Evolutionary conservation across 2,329 filamentous ascomycete species (phyloP).

Genomic region (Endoconidiophora laricicola): DNA sequence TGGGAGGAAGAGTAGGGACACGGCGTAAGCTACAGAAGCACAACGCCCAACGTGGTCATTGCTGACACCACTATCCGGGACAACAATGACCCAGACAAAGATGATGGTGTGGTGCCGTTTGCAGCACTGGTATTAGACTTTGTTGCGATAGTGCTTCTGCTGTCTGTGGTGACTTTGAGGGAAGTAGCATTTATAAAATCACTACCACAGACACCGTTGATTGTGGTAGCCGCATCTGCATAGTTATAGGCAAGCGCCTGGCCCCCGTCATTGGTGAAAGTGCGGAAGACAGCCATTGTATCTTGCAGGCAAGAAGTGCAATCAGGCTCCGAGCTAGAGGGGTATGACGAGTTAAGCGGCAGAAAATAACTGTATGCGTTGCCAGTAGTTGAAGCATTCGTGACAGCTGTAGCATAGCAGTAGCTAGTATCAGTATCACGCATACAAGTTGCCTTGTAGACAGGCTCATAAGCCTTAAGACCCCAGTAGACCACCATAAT

Average conservation of each 20-base stretch:
- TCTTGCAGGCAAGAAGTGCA: constrained; percentile 63
- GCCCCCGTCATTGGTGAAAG: constrained; percentile 46
- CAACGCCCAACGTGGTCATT: background rate
- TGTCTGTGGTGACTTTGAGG: constrained; percentile 20
- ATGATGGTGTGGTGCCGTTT: background rate
- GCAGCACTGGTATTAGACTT: background rate
- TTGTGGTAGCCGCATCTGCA: constrained; percentile 48
- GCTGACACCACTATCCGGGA: background rate
- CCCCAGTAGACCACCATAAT: constrained; percentile 62
- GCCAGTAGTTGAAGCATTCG: constrained; percentile 51
- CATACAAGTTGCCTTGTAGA: constrained; percentile 71
- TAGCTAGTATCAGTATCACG: constrained; percentile 51
- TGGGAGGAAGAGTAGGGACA: too few species aligned
- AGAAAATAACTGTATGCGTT: constrained; percentile 76
- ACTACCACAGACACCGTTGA: constrained; percentile 50
- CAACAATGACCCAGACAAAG: too few species aligned
- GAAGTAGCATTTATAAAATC: constrained; percentile 38
- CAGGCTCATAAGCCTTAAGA: constrained; percentile 56
- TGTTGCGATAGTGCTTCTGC: constrained; percentile 12
- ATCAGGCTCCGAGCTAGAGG: constrained; percentile 47
- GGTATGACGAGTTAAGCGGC: constrained; percentile 58
- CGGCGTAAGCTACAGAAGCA: background rate
- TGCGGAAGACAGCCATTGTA: constrained; percentile 68
- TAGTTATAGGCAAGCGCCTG: constrained; percentile 57
- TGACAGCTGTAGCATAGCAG: constrained; percentile 70